These are phyloP conservation scores for Colletotrichum liaoningense DNA, from an alignment of 2,329 filamentous ascomycete species.

Conservation along the genomic window DNA sequence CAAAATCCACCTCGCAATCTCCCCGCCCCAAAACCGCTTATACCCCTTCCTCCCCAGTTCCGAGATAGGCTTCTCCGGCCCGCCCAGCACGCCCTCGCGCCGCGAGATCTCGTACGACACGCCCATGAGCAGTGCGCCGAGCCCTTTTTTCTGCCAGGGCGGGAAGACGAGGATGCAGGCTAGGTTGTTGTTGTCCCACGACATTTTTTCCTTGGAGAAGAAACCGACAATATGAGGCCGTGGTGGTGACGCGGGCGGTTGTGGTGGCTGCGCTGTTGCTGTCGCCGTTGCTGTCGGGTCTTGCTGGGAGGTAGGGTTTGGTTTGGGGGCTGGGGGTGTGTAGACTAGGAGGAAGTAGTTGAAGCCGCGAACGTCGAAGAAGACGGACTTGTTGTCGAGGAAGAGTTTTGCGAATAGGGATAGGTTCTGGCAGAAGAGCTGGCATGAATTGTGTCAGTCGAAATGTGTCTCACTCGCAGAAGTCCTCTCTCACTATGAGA, in stretches of 20 bases:
- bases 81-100: slow-evolving; percentile 85
- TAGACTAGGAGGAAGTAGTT: slow-evolving; percentile 94
- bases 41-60: slow-evolving; percentile 88
- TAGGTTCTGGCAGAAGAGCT: slow-evolving; percentile 93
- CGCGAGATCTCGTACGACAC: slow-evolving; percentile 92
- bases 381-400: slow-evolving; percentile 97
- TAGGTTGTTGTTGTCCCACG: slow-evolving; percentile 98
- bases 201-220: slow-evolving; percentile 99
- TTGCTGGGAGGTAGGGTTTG: neutral
- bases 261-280: too few species aligned
- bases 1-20: slow-evolving; percentile 79
- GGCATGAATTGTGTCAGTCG: neutral
- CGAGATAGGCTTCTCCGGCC: slow-evolving; percentile 93
- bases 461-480: slow-evolving; percentile 23
- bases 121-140: slow-evolving; percentile 91
- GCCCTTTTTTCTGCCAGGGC: slow-evolving; percentile 91
- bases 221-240: slow-evolving; percentile 83
- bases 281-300: neutral
- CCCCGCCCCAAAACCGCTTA: slow-evolving; percentile 85
- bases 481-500: neutral
- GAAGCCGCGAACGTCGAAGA: slow-evolving; percentile 95
- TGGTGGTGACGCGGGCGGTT: slow-evolving; percentile 13
- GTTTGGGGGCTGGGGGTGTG: slow-evolving; percentile 60
- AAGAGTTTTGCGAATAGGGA: slow-evolving; percentile 98
- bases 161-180: slow-evolving; percentile 97